Evolutionary conservation across 345 rosid genomes (phyloP), one percentile per base, ranked within the genome.

Genomic region (Brassica incana): DNA sequence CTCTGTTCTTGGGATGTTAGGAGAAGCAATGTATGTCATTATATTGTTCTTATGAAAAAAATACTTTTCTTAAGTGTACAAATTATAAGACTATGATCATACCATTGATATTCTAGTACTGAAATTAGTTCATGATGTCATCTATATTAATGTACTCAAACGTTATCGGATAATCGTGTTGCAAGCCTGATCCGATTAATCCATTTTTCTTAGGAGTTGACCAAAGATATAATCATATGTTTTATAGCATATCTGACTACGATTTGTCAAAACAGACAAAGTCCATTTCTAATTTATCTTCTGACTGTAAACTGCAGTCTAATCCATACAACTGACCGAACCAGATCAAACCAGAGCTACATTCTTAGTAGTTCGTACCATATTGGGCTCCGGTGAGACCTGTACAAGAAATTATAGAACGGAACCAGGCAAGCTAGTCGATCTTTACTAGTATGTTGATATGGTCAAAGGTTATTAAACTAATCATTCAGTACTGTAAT

Each of bases 1-100:
- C 35, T 63, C 62, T 77, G 27, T 78, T 52, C 76, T 15, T 63
- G 38, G 58, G 65, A 63, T 38, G 29, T 65, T 78, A 15, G 52
- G 11, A 65, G 38, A 35, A 70, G 40, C 36, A 50, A 50, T 77
- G 30, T 50, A 52, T 54, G 45, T 36, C 65, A 4, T 43, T 23
- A 0, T 50, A 23, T 78, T 54, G 36, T 48, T 2, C 29, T 48
- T 45, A 33, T n/a, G 23, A 33, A 43, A 33, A 43, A 62, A 45
- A 38, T 36, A 45, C 5, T 12, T 7, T 6, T 74, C 6, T 43
- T 73, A 8, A 5, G 43, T 73, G 56, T 25, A 40, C 59, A 38
- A 67, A 52, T n/a, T 4, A 2, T 3, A 38, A 25, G 20, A 54
- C 14, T 68, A 68, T 60, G 60, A 15, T 38, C 5, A 33, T 29